These are phyloP conservation scores for Aspergillus ochraceus DNA, from an alignment of 2,329 filamentous ascomycete genomes.

Conservation along the genomic window DNA sequence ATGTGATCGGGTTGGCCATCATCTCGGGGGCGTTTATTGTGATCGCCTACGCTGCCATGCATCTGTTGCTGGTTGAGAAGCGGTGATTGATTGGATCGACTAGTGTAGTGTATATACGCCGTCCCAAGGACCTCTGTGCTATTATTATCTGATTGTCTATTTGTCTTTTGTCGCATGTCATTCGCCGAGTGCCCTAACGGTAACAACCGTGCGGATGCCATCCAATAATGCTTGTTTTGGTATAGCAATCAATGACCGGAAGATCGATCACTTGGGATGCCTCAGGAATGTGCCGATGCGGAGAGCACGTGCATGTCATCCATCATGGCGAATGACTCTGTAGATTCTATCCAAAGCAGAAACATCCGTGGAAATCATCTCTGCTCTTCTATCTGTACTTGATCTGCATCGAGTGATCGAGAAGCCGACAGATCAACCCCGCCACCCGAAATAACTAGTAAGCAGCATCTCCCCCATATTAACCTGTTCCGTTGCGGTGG, in stretches of 20 bases:
- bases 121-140: not conserved
- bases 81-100: constrained; percentile 50
- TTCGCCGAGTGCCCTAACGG: not conserved
- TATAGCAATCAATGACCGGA: too few relatives aligned
- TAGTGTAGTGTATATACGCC: not conserved
- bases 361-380: too few relatives aligned
- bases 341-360: too few relatives aligned
- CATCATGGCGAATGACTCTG: too few relatives aligned
- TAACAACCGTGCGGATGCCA: not conserved
- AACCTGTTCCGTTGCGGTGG: not conserved
- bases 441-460: too few relatives aligned
- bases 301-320: too few relatives aligned
- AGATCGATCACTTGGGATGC: too few relatives aligned
- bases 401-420: too few relatives aligned
- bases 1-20: constrained; percentile 76
- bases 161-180: not conserved
- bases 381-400: too few relatives aligned
- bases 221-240: not conserved
- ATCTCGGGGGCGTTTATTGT: constrained; percentile 83
- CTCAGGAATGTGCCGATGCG: too few relatives aligned
- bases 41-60: constrained; percentile 89
- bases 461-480: not conserved
- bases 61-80: constrained; percentile 88
- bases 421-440: too few relatives aligned
- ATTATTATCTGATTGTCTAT: not conserved